These are phyloP conservation scores for Aspergillus intermedius DNA, from an alignment of 2,329 filamentous ascomycete genomes.

Conservation along the genomic window DNA sequence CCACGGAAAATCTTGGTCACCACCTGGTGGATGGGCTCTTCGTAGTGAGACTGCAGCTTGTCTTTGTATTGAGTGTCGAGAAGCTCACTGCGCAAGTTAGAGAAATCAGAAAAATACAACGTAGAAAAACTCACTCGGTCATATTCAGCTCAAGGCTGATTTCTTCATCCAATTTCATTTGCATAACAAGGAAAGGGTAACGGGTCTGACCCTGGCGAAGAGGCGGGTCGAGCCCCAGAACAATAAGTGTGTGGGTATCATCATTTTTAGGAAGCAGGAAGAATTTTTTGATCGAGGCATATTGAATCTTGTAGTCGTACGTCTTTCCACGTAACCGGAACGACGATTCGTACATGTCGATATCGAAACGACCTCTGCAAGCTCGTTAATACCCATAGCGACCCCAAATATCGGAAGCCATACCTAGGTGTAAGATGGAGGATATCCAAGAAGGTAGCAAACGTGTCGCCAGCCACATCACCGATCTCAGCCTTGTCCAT, in stretches of 20 bases:
- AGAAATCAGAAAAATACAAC: not conserved
- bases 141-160: slow-evolving; percentile 95
- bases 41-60: slow-evolving; percentile 82
- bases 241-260: slow-evolving; percentile 90
- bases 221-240: slow-evolving; percentile 87
- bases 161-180: slow-evolving; percentile 96
- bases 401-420: slow-evolving; percentile 15
- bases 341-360: slow-evolving; percentile 98
- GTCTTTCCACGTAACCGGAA: slow-evolving; percentile 97
- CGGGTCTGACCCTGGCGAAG: slow-evolving; percentile 94
- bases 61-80: slow-evolving; percentile 82
- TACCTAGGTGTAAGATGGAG: slow-evolving; percentile 92
- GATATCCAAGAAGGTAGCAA: slow-evolving; percentile 93
- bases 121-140: slow-evolving; percentile 53
- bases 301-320: slow-evolving; percentile 99
- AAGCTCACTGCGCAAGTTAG: slow-evolving; percentile 50
- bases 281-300: slow-evolving; percentile 96
- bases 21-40: slow-evolving; percentile 86
- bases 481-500: slow-evolving; percentile 99
- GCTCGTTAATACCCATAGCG: slow-evolving; percentile 9
- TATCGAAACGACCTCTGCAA: slow-evolving; percentile 90
- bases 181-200: slow-evolving; percentile 98
- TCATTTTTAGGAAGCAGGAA: slow-evolving; percentile 99
- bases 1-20: slow-evolving; percentile 94
- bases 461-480: slow-evolving; percentile 96